Percentiles rank a stretch among this genome's conserved stretches.
phyloP scores from a whole-genome alignment of 768 basidiomycete species.

The Auricularia heimuer region DNA sequence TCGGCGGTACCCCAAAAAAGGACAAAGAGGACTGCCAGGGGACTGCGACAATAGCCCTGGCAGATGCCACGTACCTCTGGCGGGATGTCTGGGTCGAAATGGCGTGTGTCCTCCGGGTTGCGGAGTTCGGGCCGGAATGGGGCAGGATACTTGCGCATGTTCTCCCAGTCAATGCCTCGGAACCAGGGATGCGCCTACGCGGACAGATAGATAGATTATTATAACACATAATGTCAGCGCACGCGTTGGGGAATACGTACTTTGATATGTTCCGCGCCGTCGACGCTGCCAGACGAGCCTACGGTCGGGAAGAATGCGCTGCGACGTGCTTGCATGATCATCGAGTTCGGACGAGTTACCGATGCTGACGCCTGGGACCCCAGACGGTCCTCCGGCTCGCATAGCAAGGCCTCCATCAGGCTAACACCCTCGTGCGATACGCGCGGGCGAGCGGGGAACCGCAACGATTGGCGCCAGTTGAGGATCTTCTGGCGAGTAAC shows the following conservation, averaged over 20 bases:
- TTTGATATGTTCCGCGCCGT: constrained; percentile 89
- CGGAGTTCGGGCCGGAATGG: constrained; percentile 84
- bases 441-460: constrained; percentile 75
- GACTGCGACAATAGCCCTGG: background rate
- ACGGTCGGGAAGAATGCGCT: constrained; percentile 54
- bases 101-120: constrained; percentile 78
- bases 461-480: constrained; percentile 84
- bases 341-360: constrained; percentile 64
- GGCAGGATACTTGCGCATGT: constrained; percentile 72
- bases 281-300: constrained; percentile 43
- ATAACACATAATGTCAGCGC: constrained; percentile 1
- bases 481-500: constrained; percentile 95
- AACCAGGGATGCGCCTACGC: constrained; percentile 84
- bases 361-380: constrained; percentile 64
- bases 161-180: constrained; percentile 80
- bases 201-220: background rate
- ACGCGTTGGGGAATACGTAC: constrained; percentile 27
- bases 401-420: constrained; percentile 81
- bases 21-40: constrained; percentile 15
- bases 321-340: constrained; percentile 63
- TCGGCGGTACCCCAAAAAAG: background rate
- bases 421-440: constrained; percentile 82
- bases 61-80: constrained; percentile 51
- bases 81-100: constrained; percentile 93
- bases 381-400: constrained; percentile 91